A percentile compares a stretch with the other conserved stretches of the same genome.
Evolutionary conservation across 371 early-diverging fungal genomes (phyloP).

Genomic region (Mortierella sp.): DNA sequence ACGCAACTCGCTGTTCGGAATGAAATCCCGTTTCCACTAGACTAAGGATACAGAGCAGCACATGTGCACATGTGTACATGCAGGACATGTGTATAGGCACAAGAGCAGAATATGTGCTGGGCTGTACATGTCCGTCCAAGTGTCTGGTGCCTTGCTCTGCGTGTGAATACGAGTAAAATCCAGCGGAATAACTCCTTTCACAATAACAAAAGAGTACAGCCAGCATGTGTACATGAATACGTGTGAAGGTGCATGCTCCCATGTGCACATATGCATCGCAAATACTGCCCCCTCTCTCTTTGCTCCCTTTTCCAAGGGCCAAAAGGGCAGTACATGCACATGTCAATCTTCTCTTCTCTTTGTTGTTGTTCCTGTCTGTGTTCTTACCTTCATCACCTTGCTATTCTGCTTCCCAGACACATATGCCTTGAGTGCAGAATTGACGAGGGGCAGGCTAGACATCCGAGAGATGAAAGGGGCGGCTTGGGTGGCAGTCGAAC

Average conservation of each 20-base stretch:
- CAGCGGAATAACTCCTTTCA: too few relatives aligned
- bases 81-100: not conserved
- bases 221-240: too few relatives aligned
- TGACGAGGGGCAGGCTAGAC: conserved; percentile 83
- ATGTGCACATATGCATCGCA: too few relatives aligned
- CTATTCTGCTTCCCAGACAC: conserved; percentile 82
- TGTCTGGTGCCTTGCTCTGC: too few relatives aligned
- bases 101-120: not conserved
- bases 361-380: conserved; percentile 74
- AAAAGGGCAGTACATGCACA: too few relatives aligned
- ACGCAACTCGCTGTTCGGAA: not conserved
- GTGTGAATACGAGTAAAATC: too few relatives aligned
- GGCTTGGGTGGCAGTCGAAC: conserved; percentile 14
- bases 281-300: too few relatives aligned
- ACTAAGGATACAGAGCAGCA: not conserved
- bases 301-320: too few relatives aligned
- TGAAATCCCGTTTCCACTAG: not conserved
- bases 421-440: conserved; percentile 80
- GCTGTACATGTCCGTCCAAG: too few relatives aligned
- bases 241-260: too few relatives aligned
- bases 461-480: conserved; percentile 79
- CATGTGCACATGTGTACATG: conserved; percentile 5
- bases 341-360: conserved; percentile 56
- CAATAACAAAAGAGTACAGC: too few relatives aligned
- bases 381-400: conserved; percentile 72